A percentile compares a stretch with the other conserved stretches of the same genome.
These are phyloP conservation scores for Mrakia gelida DNA, from an alignment of 768 basidiomycete genomes.

Conservation along the genomic window DNA sequence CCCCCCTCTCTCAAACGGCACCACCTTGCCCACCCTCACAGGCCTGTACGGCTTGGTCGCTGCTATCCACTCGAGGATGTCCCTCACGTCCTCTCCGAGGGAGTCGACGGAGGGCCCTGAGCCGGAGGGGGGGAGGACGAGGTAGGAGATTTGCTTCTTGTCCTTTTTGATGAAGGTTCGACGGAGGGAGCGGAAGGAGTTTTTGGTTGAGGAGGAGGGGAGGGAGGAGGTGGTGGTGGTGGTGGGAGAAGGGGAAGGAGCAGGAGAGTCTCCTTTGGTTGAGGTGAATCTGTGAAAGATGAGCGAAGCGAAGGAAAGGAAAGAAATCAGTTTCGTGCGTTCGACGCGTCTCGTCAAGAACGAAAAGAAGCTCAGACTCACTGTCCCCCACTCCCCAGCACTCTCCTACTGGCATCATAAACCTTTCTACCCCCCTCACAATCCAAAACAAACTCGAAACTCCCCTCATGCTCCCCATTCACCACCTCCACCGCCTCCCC, in stretches of 20 bases:
- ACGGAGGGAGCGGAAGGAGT: constrained; percentile 36
- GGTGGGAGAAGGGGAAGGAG: constrained; percentile 32
- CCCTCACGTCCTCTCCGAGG: constrained; percentile 34
- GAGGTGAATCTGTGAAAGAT: constrained; percentile 29
- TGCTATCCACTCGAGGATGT: constrained; percentile 37
- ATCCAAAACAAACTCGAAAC: constrained; percentile 40
- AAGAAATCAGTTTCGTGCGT: background rate
- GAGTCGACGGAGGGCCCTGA: constrained; percentile 33
- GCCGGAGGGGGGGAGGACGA: constrained; percentile 27
- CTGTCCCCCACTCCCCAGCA: constrained; percentile 37
- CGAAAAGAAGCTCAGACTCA: constrained; percentile 12
- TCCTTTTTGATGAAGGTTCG: constrained; percentile 39
- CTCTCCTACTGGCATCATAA: constrained; percentile 38
- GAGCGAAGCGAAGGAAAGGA: background rate
- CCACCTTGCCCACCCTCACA: constrained; percentile 26
- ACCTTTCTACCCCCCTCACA: constrained; percentile 37
- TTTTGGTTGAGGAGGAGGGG: constrained; percentile 30
- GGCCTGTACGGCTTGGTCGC: constrained; percentile 31
- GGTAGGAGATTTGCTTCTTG: constrained; percentile 35
- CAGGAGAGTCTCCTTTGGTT: constrained; percentile 18
- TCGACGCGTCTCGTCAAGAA: too few relatives aligned
- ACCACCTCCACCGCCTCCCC: constrained; percentile 38
- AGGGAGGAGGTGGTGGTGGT: background rate
- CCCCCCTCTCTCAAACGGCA: constrained; percentile 30
- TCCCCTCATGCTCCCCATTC: constrained; percentile 36